Base-by-base conservation (phyloP, 148 eudicot genomes). In the Diospyros lotus region DNA sequence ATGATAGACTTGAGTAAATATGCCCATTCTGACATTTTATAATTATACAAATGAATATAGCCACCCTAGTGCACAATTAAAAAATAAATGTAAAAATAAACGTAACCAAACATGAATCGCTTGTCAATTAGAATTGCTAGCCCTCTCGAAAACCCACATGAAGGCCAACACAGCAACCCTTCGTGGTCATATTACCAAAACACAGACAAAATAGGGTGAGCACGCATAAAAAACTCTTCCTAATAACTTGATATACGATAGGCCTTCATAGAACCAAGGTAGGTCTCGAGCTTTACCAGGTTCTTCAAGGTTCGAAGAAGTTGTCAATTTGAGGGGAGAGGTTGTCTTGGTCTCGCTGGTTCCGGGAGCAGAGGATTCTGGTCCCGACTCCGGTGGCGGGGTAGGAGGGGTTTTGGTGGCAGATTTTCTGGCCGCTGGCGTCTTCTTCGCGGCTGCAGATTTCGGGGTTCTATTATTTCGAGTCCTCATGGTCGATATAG, bases 401-500 rank as follows among this genome's bases (percentile, higher is more conserved):
- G 74, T 65, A 11, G 80, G 73, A 18, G 85, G 79, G 50, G 82
- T 68, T 84, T 83, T 90, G 5, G 76, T 48, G 43, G 88, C 78
- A 9, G 92, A 62, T 80, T 84, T 87, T 59, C 75, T 84, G 28
- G 87, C 53, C 77, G 84, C 77, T 18, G 92, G 87, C 1, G 91
- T 84, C 77, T 79, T 84, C 81, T 83, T 89, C 4, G 69, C 81
- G 2, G 85, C 50, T 10, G 86, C 71, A 51, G 93, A 66, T 84
- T 87, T 87, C 0, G 89, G 87, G 62, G 74, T 80, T 12, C 77
- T 80, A 51, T 89, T 77, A 73, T 89, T 91, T 28, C 96, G 86
- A 66, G 93, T 91, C 74, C 84, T 91, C 96, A 91, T 91, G 14
- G 18, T 77, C 58, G 17, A 79, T 18, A 13, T 12, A 2, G 44